Percentiles rank a stretch among this genome's conserved stretches.
Evolutionary conservation across 108 stramenopile genomes (phyloP).

Genomic region (Asterionellopsis glacialis): DNA sequence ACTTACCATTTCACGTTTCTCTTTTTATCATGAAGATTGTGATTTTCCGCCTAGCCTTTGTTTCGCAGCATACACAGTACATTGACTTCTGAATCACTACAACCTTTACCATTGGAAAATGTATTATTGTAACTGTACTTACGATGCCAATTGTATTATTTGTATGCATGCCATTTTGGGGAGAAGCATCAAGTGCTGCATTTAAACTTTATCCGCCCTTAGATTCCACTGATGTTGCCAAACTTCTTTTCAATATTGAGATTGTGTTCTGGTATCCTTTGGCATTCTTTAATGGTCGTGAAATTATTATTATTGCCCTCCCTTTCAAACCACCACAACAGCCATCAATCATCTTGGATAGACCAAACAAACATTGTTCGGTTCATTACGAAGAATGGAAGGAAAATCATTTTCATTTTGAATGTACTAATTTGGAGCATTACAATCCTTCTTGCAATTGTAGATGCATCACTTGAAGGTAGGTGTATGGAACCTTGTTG

Average conservation of each 20-base stretch:
- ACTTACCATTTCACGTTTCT: too few species aligned
- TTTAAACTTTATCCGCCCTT: constrained; percentile 40
- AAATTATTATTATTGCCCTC: constrained; percentile 27
- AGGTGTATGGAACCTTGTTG: constrained; percentile 74
- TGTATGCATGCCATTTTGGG: constrained; percentile 56
- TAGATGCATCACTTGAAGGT: constrained; percentile 61
- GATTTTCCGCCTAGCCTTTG: too few species aligned
- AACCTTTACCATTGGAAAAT: constrained; percentile 36
- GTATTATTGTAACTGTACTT: constrained; percentile 27
- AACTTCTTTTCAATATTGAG: constrained; percentile 41
- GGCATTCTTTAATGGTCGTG: constrained; percentile 56
- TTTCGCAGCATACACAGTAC: constrained; percentile 52
- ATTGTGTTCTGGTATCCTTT: constrained; percentile 64
- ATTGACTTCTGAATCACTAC: constrained; percentile 8
- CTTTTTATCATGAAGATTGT: too few species aligned
- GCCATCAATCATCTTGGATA: too few species aligned
- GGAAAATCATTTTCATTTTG: too few species aligned
- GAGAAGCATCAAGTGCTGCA: constrained; percentile 34
- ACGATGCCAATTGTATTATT: constrained; percentile 40
- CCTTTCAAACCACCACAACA: too few species aligned
- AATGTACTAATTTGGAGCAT: constrained; percentile 60
- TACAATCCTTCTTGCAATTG: constrained; percentile 58
- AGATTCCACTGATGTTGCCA: constrained; percentile 24
- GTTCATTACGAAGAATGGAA: too few species aligned
- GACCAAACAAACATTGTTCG: too few species aligned